phyloP scores from a whole-genome alignment of 2,329 filamentous ascomycete genomes.

The Talaromyces sp. region DNA sequence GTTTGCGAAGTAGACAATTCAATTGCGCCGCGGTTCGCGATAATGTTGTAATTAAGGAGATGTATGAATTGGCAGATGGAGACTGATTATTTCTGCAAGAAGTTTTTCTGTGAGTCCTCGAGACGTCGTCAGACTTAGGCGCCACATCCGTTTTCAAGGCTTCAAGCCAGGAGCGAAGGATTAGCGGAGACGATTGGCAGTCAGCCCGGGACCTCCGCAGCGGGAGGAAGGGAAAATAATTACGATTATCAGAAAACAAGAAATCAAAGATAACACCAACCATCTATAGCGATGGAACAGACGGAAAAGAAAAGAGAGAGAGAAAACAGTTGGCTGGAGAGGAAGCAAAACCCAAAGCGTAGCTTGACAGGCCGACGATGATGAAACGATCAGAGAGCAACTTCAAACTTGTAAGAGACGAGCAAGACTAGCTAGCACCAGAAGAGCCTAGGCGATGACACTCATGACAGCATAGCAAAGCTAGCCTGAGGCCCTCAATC shows the following conservation, averaged over 20 bases:
- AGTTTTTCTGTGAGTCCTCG: background rate
- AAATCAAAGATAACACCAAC: background rate
- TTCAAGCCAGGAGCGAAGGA: background rate
- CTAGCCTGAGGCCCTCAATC: no score
- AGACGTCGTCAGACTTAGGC: conserved; percentile 9
- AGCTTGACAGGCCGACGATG: background rate
- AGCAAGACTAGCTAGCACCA: background rate
- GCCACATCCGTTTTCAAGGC: conserved; percentile 10
- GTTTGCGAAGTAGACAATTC: background rate
- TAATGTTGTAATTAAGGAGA: background rate
- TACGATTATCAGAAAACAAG: background rate
- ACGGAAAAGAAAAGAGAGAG: background rate
- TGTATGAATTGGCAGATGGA: background rate
- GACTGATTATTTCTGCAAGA: background rate
- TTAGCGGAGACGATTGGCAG: background rate
- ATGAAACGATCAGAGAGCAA: background rate
- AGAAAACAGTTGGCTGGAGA: background rate
- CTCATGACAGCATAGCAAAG: conserved; percentile 1
- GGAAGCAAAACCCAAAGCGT: no score
- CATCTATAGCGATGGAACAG: background rate
- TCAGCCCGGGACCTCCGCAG: background rate
- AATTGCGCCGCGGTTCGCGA: background rate
- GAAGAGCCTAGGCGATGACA: background rate
- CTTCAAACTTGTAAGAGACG: background rate
- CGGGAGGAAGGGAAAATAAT: conserved; percentile 6